These are phyloP conservation scores for Magnaporthiopsis rhizophila DNA, from an alignment of 2,329 filamentous ascomycete species.

Conservation along the genomic window DNA sequence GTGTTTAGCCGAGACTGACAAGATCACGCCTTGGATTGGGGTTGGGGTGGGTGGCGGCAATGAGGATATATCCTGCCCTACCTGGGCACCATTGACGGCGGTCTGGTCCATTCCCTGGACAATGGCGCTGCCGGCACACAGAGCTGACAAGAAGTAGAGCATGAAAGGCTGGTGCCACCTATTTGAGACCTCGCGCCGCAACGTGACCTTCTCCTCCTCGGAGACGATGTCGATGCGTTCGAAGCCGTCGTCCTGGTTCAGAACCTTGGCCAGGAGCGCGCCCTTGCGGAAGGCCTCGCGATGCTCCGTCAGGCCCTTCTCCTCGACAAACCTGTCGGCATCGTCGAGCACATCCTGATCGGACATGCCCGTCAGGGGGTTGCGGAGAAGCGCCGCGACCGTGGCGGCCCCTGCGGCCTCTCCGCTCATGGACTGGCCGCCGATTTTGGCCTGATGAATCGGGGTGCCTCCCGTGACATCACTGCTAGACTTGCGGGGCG, in stretches of 20 bases:
- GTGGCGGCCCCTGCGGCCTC: not conserved
- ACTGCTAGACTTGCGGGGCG: not conserved
- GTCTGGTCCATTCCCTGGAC: slow-evolving; percentile 5
- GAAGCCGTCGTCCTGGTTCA: slow-evolving; percentile 2
- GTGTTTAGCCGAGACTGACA: not conserved
- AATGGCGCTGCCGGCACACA: slow-evolving; percentile 4
- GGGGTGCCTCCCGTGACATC: not conserved
- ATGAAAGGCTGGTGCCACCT: slow-evolving; percentile 5
- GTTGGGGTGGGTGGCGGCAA: not conserved
- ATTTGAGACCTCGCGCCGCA: slow-evolving; percentile 1
- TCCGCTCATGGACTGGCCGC: not conserved
- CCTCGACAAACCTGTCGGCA: slow-evolving; percentile 2
- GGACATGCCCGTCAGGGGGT: slow-evolving; percentile 4
- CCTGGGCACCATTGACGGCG: slow-evolving; percentile 3
- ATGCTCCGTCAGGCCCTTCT: slow-evolving; percentile 1
- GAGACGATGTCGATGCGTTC: not conserved
- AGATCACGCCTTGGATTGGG: not conserved
- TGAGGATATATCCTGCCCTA: not conserved
- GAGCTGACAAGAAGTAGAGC: slow-evolving; percentile 1
- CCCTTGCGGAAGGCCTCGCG: slow-evolving; percentile 4
- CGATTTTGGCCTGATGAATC: not conserved
- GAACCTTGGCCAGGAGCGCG: slow-evolving; percentile 3
- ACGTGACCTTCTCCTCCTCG: slow-evolving; percentile 3
- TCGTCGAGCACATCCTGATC: not conserved
- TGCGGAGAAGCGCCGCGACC: not conserved